Conservation (phyloP, 176 grass and related monocot species). For the Rhynchospora pubera region DNA sequence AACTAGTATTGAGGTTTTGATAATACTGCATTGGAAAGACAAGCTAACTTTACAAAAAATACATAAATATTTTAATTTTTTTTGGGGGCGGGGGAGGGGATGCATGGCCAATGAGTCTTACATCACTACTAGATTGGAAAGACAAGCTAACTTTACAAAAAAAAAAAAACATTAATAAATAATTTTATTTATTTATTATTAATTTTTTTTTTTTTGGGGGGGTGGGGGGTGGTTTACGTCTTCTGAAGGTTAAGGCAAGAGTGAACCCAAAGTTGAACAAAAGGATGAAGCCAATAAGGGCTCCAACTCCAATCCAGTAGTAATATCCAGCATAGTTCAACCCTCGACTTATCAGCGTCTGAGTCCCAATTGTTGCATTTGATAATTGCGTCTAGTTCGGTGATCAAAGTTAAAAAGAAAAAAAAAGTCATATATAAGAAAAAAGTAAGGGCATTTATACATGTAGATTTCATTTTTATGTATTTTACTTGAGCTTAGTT, state of each 20-base stretch:
- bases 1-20: no score
- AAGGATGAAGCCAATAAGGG: conserved; percentile 51
- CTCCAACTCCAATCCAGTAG: conserved; percentile 77
- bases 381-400: conserved; percentile 23
- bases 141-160: no score
- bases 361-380: conserved; percentile 42
- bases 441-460: not conserved
- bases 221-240: conserved; percentile 21
- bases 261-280: conserved; percentile 61
- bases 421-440: not conserved
- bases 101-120: not conserved
- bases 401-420: not conserved
- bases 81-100: no score
- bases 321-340: conserved; percentile 56
- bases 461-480: not conserved
- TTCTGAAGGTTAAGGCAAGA: conserved; percentile 53
- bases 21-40: no score
- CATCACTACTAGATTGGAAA: no score
- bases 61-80: no score
- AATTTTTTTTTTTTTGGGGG: no score
- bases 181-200: no score
- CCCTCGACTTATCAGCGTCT: conserved; percentile 42
- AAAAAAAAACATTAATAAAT: no score
- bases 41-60: no score
- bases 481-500: not conserved